Evolutionary conservation across 179 eudicot species (phyloP).

Genomic region (Amaranthus tricolor): DNA sequence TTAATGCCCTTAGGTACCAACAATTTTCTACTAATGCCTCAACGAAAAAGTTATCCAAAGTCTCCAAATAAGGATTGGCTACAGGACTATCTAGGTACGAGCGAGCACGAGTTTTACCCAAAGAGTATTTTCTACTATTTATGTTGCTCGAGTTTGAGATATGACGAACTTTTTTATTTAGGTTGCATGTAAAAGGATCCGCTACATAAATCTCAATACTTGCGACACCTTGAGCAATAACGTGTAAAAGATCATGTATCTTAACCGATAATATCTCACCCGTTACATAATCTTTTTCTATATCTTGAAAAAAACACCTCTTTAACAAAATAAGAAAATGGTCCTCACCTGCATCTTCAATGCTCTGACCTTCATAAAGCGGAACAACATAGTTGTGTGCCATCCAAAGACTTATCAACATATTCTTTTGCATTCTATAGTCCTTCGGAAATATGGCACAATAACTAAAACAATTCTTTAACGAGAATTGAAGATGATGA

Average conservation of each 20-base stretch:
- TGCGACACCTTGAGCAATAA: background rate
- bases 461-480: constrained; percentile 16
- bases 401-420: background rate
- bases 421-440: background rate
- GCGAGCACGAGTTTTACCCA: background rate
- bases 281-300: background rate
- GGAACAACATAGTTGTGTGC: background rate
- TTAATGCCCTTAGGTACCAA: background rate
- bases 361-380: background rate
- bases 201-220: background rate
- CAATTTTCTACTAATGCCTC: background rate
- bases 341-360: background rate
- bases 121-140: background rate
- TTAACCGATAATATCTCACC: background rate
- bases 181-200: background rate
- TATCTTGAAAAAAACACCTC: background rate
- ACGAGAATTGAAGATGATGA: constrained; percentile 1
- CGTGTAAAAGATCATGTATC: background rate
- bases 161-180: background rate
- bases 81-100: background rate
- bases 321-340: background rate
- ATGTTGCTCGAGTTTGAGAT: background rate
- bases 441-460: constrained; percentile 16
- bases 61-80: too few relatives aligned
- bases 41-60: background rate